Percentiles rank a stretch among this genome's conserved stretches.
These are phyloP conservation scores for Sphaerulina musiva DNA, from an alignment of 2,329 filamentous ascomycete genomes.

Conservation along the genomic window DNA sequence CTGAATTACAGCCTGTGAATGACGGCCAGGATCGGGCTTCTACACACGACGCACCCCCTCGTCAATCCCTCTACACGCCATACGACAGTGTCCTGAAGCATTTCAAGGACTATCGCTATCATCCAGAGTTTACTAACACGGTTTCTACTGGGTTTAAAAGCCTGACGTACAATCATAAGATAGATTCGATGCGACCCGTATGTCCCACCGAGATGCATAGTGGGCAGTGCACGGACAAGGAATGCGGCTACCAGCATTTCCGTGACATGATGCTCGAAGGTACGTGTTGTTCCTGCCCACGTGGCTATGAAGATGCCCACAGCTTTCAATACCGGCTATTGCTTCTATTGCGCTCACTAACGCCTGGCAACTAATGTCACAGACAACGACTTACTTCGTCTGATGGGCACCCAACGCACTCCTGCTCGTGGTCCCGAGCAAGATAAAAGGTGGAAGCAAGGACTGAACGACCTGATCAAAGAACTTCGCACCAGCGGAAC, in stretches of 20 bases:
- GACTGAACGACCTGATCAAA: conserved; percentile 56
- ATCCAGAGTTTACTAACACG: conserved; percentile 64
- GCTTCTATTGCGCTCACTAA: conserved; percentile 21
- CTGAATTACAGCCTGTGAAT: conserved; percentile 33
- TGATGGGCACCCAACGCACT: conserved; percentile 25
- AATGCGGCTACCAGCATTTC: conserved; percentile 78
- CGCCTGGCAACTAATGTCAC: conserved; percentile 26
- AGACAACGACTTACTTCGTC: conserved; percentile 31
- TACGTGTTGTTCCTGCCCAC: conserved; percentile 12
- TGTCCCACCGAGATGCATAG: conserved; percentile 70
- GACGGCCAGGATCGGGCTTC: conserved; percentile 14
- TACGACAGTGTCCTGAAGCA: conserved; percentile 78
- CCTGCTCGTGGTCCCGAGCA: conserved; percentile 25
- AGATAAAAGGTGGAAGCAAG: conserved; percentile 49
- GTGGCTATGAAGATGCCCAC: background rate
- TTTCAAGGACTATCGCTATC: conserved; percentile 86
- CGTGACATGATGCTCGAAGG: conserved; percentile 42
- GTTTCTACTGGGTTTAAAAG: conserved; percentile 76
- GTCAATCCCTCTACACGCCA: conserved; percentile 41
- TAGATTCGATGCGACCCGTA: conserved; percentile 65
- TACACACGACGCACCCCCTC: conserved; percentile 14
- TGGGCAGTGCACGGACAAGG: conserved; percentile 64
- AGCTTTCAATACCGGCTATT: background rate
- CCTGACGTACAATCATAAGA: conserved; percentile 86
- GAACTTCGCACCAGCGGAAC: conserved; percentile 51